Base-by-base conservation (phyloP, 768 basidiomycete species). In the Tylopilus rubrobrunneus region DNA sequence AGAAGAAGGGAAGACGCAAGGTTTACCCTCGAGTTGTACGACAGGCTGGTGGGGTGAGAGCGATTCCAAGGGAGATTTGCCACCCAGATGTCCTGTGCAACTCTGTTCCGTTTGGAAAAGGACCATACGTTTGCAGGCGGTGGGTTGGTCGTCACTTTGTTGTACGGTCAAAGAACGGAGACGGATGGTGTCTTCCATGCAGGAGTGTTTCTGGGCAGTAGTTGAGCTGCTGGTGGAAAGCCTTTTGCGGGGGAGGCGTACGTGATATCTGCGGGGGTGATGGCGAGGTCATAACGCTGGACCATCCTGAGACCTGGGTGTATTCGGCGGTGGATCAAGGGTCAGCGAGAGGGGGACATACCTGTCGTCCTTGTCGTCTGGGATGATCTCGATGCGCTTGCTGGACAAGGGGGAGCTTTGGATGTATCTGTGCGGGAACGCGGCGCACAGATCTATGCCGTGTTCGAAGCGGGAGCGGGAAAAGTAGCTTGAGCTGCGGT, bases 351-450 rank as follows among this genome's bases (percentile, higher is more conserved):
- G 17, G 4, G 1, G 42, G 41, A 51, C 52, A 39, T 29, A 67
- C 91, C 96, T 97, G 70, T 97, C 89, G 25, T 82, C 82, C 67
- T 95, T 90, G 45, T 92, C 86, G 64, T 98, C 95, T 1, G 94
- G 76, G 44, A 98, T 86, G 52, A 96, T 92, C 63, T 98, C 93
- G 66, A 97, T 83, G 42, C 89, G 83, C 70, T 90, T 91, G 60
- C 89, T 93, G n/a, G 45, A 41, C 33, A 55, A 34, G 29, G 5
- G 49, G 45, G 23, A 40, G 44, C 25, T 12, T 8, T 27, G 6
- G 4, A 8, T 2, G 17, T 0, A 9, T 3, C 8, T 17, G 4
- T 4, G n/a, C 1, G 39, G 1, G 42, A 0, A 2, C 3, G 64
- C 75, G 59, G n/a, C 75, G 91, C 86, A 94, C n/a, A n/a, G n/a